A percentile compares a stretch with the other conserved stretches of the same genome.
Conservation (phyloP, 1,284 basidiomycete genomes). For the Schizophyllum commune region DNA sequence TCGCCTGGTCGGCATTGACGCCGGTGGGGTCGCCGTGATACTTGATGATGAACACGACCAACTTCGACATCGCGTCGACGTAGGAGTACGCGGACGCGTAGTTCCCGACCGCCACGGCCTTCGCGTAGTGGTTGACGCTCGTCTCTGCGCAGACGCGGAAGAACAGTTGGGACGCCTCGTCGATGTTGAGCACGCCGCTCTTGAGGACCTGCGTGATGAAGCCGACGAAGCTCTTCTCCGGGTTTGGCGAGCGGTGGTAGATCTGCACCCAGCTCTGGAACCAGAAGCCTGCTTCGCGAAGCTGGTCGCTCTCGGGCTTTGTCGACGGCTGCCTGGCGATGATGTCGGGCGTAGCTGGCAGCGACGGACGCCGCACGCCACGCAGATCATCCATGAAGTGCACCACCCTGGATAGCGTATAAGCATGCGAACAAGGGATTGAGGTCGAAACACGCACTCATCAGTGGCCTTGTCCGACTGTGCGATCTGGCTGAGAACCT, state of each 20-base stretch:
- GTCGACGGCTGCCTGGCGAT: slow-evolving; percentile 39
- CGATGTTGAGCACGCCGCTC: slow-evolving; percentile 93
- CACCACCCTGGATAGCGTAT: slow-evolving; percentile 26
- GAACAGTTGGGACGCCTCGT: slow-evolving; percentile 96
- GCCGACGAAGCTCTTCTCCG: slow-evolving; percentile 95
- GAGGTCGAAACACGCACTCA: slow-evolving; percentile 43
- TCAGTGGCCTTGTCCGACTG: slow-evolving; percentile 75
- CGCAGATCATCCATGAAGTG: slow-evolving; percentile 68
- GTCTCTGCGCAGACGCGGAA: slow-evolving; percentile 97
- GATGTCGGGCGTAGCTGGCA: slow-evolving; percentile 24
- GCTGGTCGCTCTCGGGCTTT: slow-evolving; percentile 63
- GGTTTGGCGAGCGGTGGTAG: slow-evolving; percentile 84
- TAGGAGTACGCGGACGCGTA: slow-evolving; percentile 82
- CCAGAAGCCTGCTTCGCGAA: slow-evolving; percentile 64
- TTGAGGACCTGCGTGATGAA: slow-evolving; percentile 96
- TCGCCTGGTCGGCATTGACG: slow-evolving; percentile 68
- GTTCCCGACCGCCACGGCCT: slow-evolving; percentile 38
- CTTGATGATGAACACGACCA: slow-evolving; percentile 98
- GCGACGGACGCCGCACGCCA: slow-evolving; percentile 39
- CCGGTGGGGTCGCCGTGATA: slow-evolving; percentile 93
- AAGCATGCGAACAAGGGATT: background rate
- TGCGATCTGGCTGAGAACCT: slow-evolving; percentile 70
- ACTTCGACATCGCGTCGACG: slow-evolving; percentile 90
- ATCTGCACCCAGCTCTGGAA: slow-evolving; percentile 94
- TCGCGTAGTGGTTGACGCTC: slow-evolving; percentile 88